Evolutionary conservation across 2,329 filamentous ascomycete species (phyloP).

Genomic region (Cordyceps militaris): DNA sequence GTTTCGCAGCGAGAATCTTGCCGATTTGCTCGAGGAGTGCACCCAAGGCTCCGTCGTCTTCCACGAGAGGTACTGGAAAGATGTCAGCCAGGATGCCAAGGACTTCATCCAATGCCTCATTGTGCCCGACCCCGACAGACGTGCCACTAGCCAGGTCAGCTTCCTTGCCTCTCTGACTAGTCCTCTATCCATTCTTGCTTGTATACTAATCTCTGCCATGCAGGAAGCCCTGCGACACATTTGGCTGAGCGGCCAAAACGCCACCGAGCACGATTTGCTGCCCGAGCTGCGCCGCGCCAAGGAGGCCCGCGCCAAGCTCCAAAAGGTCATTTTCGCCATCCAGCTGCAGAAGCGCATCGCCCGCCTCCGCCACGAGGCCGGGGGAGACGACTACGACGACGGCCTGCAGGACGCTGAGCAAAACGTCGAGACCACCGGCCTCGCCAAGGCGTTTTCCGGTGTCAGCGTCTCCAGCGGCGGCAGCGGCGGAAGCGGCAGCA

Average conservation of each 20-base stretch:
- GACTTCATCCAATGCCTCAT: slow-evolving; percentile 82
- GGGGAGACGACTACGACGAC: slow-evolving; percentile 72
- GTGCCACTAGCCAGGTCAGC: slow-evolving; percentile 63
- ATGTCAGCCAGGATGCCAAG: slow-evolving; percentile 92
- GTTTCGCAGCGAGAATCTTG: slow-evolving; percentile 89
- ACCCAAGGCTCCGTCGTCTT: slow-evolving; percentile 78
- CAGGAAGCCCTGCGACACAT: slow-evolving; percentile 72
- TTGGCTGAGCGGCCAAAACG: slow-evolving; percentile 88
- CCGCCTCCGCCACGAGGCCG: slow-evolving; percentile 85
- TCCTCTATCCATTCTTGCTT: neutral
- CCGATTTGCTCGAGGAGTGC: slow-evolving; percentile 92
- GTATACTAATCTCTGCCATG: neutral
- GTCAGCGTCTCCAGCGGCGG: slow-evolving; percentile 2
- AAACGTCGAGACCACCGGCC: slow-evolving; percentile 14
- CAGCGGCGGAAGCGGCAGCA: slow-evolving; percentile 13
- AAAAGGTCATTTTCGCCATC: slow-evolving; percentile 90
- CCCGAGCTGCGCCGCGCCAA: slow-evolving; percentile 87
- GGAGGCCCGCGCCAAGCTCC: slow-evolving; percentile 83
- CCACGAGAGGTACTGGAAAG: slow-evolving; percentile 97
- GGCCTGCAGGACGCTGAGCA: slow-evolving; percentile 54
- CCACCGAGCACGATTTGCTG: slow-evolving; percentile 92
- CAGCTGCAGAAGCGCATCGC: slow-evolving; percentile 95
- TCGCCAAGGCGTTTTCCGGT: slow-evolving; percentile 11
- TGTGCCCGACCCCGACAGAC: slow-evolving; percentile 67
- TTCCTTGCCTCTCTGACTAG: slow-evolving; percentile 14